Percentiles rank a stretch among this genome's conserved stretches.
Evolutionary conservation across 768 basidiomycete genomes (phyloP).

Genomic region (Lactarius sanguifluus): DNA sequence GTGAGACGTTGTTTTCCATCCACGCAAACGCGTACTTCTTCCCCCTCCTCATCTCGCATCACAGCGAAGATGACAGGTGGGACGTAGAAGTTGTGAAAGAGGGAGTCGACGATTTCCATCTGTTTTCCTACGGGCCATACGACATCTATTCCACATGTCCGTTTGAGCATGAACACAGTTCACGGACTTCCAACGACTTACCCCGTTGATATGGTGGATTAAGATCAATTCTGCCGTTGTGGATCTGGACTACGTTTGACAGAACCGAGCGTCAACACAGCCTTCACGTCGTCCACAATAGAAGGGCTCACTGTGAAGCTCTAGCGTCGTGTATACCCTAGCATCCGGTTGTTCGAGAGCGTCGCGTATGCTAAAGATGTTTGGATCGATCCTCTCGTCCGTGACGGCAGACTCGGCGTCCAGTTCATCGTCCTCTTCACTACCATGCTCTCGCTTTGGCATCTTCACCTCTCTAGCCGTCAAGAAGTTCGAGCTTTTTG

Average conservation of each 20-base stretch:
- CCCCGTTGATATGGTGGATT: conserved; percentile 75
- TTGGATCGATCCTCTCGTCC: conserved; percentile 27
- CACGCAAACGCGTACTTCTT: conserved; percentile 47
- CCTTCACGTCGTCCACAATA: not conserved
- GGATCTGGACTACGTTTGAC: conserved; percentile 54
- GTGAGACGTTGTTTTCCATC: conserved; percentile 57
- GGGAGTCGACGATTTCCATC: conserved; percentile 50
- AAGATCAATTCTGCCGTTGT: conserved; percentile 67
- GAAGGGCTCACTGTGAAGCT: conserved; percentile 32
- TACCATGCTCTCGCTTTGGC: conserved; percentile 14
- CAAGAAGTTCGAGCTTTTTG: not conserved
- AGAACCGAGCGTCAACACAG: not conserved
- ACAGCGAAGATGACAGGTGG: conserved; percentile 53
- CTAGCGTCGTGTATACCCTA: conserved; percentile 31
- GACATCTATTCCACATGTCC: conserved; percentile 48
- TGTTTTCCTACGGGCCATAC: conserved; percentile 77
- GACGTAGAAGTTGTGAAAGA: conserved; percentile 54
- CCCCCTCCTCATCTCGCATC: conserved; percentile 41
- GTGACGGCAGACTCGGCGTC: conserved; percentile 25
- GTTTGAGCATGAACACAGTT: not conserved
- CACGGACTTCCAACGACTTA: conserved; percentile 32
- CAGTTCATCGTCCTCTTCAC: conserved; percentile 21
- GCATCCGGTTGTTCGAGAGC: conserved; percentile 32
- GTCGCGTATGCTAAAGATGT: conserved; percentile 31
- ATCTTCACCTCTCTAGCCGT: not conserved